Base-by-base conservation (phyloP, 192 early-diverging fungal species). In the Spizellomyces punctatus region DNA sequence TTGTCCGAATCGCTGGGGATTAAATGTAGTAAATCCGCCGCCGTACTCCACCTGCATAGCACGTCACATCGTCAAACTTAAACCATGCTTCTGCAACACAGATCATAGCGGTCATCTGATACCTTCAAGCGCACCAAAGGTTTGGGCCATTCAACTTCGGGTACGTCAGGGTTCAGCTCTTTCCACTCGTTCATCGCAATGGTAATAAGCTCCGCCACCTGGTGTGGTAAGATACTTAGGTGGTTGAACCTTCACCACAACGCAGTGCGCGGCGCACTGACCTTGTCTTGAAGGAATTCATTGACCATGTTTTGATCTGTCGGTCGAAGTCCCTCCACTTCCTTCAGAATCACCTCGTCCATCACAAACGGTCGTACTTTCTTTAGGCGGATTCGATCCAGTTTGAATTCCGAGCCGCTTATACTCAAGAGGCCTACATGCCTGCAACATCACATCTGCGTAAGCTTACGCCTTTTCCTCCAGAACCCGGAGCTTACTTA, bases 301-400 rank as follows among this genome's bases (percentile, higher is more conserved):
- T 77, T 76, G 5, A 88, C 79, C 48, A 67, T 75, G 43, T 85
- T 78, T 58, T 83, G 79, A 61, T 94, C 87, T 46, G 74, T 75
- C 10, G 83, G 84, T 41, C 73, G 66, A 50, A 93, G 61, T 0
- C 75, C 69, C 12, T 80, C 68, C 9, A 85, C 69, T 1, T 83
- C 77, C 1, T 83, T 55, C 27, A 96, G 76, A 6, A 81, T 77
- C 14, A 96, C 78, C 14, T 92, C 89, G 6, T 85, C 81, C 66
- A 95, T 91, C 17, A 92, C 78, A 68, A 98, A 95, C 6, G 96
- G 96, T 5, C 96, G 85, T n/a, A 96, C 92, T 21, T 88, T 89
- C 45, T 83, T 82, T 2, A 98, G 81, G 6, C 85, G 79, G 16
- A 96, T 81, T 61, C 92, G 92, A 44, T 94, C 83, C 10, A 96